Base-by-base conservation (phyloP, 257 asterid genomes). In the Dorcoceras hygrometricum region DNA sequence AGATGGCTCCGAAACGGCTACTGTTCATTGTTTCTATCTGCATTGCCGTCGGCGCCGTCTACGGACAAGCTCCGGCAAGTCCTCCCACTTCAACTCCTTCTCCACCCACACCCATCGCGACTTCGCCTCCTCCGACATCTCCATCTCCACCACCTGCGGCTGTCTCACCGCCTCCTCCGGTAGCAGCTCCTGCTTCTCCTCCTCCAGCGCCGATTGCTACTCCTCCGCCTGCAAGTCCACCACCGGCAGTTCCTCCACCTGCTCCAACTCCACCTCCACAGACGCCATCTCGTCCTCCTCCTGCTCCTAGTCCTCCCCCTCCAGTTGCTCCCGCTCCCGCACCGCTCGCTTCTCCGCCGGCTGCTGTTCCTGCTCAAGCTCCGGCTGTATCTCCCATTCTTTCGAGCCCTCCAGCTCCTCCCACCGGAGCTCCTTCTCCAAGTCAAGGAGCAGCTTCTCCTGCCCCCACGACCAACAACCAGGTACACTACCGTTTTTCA, bases 321-420 rank as follows among this genome's bases (percentile, higher is more conserved):
- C 81, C 84, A 7, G 78, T 69, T 0, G 87, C 80, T 27, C 83
- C 89, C 4, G 62, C 89, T 0, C 86, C 86, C 0, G 83, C 88
- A 16, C 83, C 86, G 6, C 78, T 78, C 0, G 65, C 84, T 23
- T 48, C 84, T 25, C 75, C 80, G 1, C 80, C 86, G 18, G 78
- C 69, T 23, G 11, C 63, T 0, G 81, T 65, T 18, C 94, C 90
- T 0, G 84, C 87, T 53, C 83, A 85, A 0, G 76, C 85, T 27
- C 84, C 89, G 4, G 76, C 90, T 8, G 82, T 86, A 0, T 78
- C 95, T 3, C 95, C 97, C 23, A 20, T 65, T 28, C 16, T 74
- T 4, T 53, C 23, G 71, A 88, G 95, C 73, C 96, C 96, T 65
- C 90, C 96, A 0, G 67, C 89, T 39, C 87, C 93, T 46, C 86